phyloP scores from a whole-genome alignment of 164 flowering plant genomes.

The Tinospora cordifolia region DNA sequence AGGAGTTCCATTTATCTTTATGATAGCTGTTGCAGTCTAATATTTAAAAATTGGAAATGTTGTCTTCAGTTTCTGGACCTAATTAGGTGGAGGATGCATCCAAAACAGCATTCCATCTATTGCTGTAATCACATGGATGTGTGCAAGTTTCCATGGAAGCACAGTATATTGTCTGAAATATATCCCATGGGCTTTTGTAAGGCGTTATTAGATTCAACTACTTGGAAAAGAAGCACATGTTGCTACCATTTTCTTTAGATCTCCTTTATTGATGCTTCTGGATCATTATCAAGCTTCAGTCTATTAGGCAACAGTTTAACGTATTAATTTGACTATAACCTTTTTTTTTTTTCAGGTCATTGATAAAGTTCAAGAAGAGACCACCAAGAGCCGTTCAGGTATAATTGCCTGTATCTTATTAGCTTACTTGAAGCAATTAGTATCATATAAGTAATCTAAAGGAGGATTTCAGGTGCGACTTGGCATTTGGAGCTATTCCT shows the following conservation, averaged over 20 bases:
- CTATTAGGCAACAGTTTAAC: not conserved
- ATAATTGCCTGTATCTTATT: not conserved
- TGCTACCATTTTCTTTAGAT: not conserved
- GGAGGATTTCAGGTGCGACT: not conserved
- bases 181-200: no score
- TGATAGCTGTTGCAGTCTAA: no score
- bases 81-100: no score
- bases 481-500: not conserved
- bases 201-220: not conserved
- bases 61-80: no score
- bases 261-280: not conserved
- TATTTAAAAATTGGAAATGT: no score
- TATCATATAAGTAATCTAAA: not conserved
- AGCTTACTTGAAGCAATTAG: not conserved
- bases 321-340: not conserved
- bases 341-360: conserved; percentile 37
- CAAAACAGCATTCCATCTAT: no score
- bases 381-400: conserved; percentile 52
- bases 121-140: no score
- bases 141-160: no score
- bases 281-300: not conserved
- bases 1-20: no score
- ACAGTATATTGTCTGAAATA: no score
- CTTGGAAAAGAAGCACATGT: not conserved
- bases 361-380: conserved; percentile 63